Percentiles rank a stretch among this genome's conserved stretches.
These are phyloP conservation scores for Boletus vinaceobasis DNA, from an alignment of 768 basidiomycete genomes.

Conservation along the genomic window DNA sequence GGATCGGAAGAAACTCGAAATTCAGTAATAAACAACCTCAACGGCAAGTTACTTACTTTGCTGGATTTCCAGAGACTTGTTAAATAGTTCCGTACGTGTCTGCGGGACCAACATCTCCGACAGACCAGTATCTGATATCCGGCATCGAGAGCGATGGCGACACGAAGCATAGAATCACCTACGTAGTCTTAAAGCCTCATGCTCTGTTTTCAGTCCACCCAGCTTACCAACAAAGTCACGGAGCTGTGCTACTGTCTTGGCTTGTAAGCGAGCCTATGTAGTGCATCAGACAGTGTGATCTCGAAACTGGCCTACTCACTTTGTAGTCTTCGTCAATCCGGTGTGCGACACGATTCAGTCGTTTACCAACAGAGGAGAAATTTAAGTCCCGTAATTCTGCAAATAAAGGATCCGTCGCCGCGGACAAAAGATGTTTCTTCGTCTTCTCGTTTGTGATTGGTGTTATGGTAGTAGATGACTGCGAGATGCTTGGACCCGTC, in stretches of 20 bases:
- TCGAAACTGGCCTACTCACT: constrained; percentile 35
- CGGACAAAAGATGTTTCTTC: constrained; percentile 85
- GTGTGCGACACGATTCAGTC: constrained; percentile 76
- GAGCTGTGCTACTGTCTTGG: constrained; percentile 88
- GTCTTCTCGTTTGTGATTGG: constrained; percentile 73
- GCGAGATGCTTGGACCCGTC: constrained; percentile 38
- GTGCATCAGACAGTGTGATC: not conserved
- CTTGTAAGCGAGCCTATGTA: constrained; percentile 70
- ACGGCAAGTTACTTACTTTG: constrained; percentile 61
- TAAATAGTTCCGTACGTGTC: constrained; percentile 85
- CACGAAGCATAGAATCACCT: constrained; percentile 28
- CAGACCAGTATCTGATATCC: constrained; percentile 75
- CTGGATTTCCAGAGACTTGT: constrained; percentile 89
- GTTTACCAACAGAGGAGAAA: constrained; percentile 84
- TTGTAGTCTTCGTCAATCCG: constrained; percentile 92
- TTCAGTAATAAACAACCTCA: constrained; percentile 8
- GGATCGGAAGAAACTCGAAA: not conserved
- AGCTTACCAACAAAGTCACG: constrained; percentile 94
- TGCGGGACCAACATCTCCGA: constrained; percentile 88
- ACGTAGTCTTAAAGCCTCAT: constrained; percentile 88
- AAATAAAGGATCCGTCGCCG: constrained; percentile 75
- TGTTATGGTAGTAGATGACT: constrained; percentile 43
- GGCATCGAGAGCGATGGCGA: constrained; percentile 1
- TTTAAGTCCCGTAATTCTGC: constrained; percentile 86
- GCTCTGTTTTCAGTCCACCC: constrained; percentile 88